These are phyloP conservation scores for Penicillium concentricum DNA, from an alignment of 2,329 filamentous ascomycete species.

Conservation along the genomic window DNA sequence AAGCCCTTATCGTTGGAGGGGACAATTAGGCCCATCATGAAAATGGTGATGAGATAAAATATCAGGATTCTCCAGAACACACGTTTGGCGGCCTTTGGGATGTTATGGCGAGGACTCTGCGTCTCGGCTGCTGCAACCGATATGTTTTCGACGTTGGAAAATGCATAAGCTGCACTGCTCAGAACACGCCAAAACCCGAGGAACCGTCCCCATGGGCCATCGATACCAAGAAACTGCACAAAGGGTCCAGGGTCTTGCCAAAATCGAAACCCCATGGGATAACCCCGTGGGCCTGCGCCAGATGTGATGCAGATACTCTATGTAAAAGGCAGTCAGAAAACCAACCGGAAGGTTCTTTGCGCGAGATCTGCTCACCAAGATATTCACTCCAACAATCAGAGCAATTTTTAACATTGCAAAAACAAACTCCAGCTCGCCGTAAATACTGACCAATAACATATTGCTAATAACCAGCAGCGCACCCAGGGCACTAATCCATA, in stretches of 20 bases:
- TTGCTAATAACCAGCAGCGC: background rate
- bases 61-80: slow-evolving; percentile 54
- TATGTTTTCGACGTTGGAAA: slow-evolving; percentile 46
- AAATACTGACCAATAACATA: slow-evolving; percentile 27
- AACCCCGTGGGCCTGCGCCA: slow-evolving; percentile 32
- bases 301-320: slow-evolving; percentile 27
- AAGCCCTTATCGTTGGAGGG: slow-evolving; percentile 48
- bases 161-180: slow-evolving; percentile 10
- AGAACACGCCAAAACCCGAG: slow-evolving; percentile 39
- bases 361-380: slow-evolving; percentile 45
- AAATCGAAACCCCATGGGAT: slow-evolving; percentile 40
- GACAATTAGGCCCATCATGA: slow-evolving; percentile 43
- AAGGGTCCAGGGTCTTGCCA: slow-evolving; percentile 42
- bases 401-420: slow-evolving; percentile 57
- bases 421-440: slow-evolving; percentile 54
- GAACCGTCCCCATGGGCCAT: slow-evolving; percentile 46
- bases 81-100: slow-evolving; percentile 52
- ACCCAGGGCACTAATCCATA: background rate
- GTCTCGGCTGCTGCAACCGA: slow-evolving; percentile 52
- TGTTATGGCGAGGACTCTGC: slow-evolving; percentile 48
- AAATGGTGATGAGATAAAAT: slow-evolving; percentile 55
- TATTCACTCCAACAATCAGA: slow-evolving; percentile 60
- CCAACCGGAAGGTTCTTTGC: background rate
- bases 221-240: slow-evolving; percentile 42
- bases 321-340: background rate